Evolutionary conservation across 2,329 filamentous ascomycete genomes (phyloP).

Genomic region (Colletotrichum sp.): DNA sequence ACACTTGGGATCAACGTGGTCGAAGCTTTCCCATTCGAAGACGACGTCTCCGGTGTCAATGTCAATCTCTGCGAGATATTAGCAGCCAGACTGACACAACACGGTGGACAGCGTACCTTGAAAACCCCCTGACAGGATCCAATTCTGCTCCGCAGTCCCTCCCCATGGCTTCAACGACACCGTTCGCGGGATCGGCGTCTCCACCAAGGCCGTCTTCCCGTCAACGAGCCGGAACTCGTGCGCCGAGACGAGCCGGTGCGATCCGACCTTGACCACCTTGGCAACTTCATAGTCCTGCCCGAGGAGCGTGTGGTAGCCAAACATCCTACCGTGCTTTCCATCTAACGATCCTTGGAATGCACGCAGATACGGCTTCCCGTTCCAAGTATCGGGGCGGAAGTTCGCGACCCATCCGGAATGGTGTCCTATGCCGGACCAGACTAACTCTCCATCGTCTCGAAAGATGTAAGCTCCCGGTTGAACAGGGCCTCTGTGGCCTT

Average conservation of each 20-base stretch:
- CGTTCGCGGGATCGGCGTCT: not conserved
- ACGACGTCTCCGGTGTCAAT: slow-evolving; percentile 52
- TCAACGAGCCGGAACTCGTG: not conserved
- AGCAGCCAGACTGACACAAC: not conserved
- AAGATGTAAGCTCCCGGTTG: not conserved
- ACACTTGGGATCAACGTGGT: slow-evolving; percentile 22
- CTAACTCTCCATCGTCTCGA: not conserved
- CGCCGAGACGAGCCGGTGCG: not conserved
- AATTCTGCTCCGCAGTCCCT: not conserved
- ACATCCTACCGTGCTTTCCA: not conserved
- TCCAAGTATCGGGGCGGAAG: not conserved
- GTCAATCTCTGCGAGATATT: slow-evolving; percentile 44
- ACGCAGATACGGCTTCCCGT: not conserved
- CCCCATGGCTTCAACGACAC: not conserved
- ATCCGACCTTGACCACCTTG: not conserved
- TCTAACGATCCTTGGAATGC: not conserved
- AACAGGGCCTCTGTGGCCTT: not conserved
- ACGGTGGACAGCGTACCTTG: not conserved
- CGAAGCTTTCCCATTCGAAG: slow-evolving; percentile 48
- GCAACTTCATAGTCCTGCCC: not conserved
- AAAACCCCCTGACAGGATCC: not conserved
- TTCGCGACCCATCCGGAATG: not conserved
- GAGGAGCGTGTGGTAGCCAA: not conserved
- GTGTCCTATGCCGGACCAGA: not conserved
- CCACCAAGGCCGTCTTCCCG: not conserved